Evolutionary conservation across 176 grass and related monocot species (phyloP), one percentile per base, ranked within the genome.

Genomic region (Elaeis guineensis): DNA sequence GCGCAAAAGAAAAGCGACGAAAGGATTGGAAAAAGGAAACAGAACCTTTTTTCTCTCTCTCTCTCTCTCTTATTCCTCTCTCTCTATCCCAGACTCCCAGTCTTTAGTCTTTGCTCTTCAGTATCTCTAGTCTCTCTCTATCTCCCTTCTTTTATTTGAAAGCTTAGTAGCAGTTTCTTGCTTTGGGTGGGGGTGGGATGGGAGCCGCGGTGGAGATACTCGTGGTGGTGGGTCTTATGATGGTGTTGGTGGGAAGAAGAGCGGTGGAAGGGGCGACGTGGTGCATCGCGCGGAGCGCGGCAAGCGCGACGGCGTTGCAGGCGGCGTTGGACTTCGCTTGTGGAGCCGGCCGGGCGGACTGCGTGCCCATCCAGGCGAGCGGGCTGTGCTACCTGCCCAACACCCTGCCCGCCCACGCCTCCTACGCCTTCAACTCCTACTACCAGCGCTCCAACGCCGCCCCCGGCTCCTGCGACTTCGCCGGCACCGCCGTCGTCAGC

Each of bases 351-450:
- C n/a, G 35, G 30, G 89, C 72, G n/a, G 78, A 95, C 78, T 95
- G 85, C 65, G 50, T 61, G 15, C 85, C 89, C 7, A 82, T 95
- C 68, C 78, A 72, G 81, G 3, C 75, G 17, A 57, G 69, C 17
- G 90, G 82, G 5, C 57, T 77, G 25, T 95, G 90, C 85, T 89
- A 79, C 71, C 69, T 85, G 0, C 89, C 90, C 21, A 95, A 89
- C 82, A 78, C 85, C 60, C 64, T 95, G 67, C 65, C 79, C 53
- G 78, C 90, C 51, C 90, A 95, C 74, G 82, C 85, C 60, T 84
- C 90, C 72, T 89, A 89, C 76, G 90, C 90, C 75, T 89, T 86
- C 85, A 89, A 89, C 73, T 72, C 75, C 68, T 24, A 72, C 79
- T 95, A 83, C 81, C 85, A 85, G 82, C 74, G 85, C 18, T 70